Evolutionary conservation across 176 grass and related monocot genomes (phyloP).

Genomic region (Avena eriantha): DNA sequence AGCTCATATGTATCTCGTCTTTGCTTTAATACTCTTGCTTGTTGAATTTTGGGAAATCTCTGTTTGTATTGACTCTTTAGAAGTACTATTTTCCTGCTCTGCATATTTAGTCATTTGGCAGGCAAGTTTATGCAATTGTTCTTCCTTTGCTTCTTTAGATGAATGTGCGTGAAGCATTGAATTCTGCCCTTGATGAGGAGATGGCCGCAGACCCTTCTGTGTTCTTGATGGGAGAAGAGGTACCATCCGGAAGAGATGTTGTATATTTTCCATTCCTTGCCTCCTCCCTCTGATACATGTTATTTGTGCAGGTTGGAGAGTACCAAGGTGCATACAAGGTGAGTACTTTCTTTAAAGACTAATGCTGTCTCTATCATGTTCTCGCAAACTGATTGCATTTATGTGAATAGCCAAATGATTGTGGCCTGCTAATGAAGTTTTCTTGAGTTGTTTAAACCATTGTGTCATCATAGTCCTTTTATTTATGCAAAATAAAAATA

Average conservation of each 20-base stretch:
- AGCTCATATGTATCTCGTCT: neutral
- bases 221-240: constrained; percentile 99
- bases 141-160: constrained; percentile 68
- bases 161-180: constrained; percentile 88
- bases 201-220: constrained; percentile 98
- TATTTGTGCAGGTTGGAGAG: constrained; percentile 71
- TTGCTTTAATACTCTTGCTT: neutral
- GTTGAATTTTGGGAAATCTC: neutral
- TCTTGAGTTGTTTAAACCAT: neutral
- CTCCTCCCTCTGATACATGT: constrained; percentile 22
- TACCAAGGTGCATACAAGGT: constrained; percentile 99
- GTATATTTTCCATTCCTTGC: neutral
- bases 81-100: neutral
- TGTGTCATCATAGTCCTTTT: neutral
- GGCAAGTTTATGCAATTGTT: constrained; percentile 37
- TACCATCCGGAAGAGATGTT: constrained; percentile 56
- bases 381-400: neutral
- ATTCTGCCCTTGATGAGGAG: constrained; percentile 94
- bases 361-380: neutral
- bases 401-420: neutral
- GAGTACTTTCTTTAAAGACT: constrained; percentile 31
- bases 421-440: neutral
- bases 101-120: neutral
- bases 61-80: neutral
- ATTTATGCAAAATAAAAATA: neutral